Conservation (phyloP, 805 yeast species). For the Torulaspora franciscae region DNA sequence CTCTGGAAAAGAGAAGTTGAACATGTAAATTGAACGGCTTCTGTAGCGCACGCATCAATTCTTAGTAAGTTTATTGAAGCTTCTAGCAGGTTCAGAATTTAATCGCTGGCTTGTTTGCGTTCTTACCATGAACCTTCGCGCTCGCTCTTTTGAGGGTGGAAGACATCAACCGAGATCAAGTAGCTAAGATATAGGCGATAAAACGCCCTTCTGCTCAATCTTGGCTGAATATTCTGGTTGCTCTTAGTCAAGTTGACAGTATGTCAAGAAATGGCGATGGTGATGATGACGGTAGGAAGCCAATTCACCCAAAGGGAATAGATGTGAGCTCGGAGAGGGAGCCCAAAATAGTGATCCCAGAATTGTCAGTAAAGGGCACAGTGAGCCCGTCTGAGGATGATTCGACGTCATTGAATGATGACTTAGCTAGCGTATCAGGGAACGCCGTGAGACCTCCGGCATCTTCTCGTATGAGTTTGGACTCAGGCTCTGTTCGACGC, state of each 20-base stretch:
- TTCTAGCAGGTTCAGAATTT: background rate
- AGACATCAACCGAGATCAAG: background rate
- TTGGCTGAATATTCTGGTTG: background rate
- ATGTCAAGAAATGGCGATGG: slow-evolving; percentile 8
- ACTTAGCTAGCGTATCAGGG: slow-evolving; percentile 30
- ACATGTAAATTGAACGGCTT: too few species aligned
- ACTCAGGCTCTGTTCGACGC: slow-evolving; percentile 25
- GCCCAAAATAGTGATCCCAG: slow-evolving; percentile 5
- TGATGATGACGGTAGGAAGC: slow-evolving; percentile 1
- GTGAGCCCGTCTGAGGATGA: slow-evolving; percentile 19
- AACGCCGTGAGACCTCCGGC: slow-evolving; percentile 14
- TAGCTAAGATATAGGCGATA: background rate
- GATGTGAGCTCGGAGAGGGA: slow-evolving; percentile 3
- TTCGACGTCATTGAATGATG: slow-evolving; percentile 34
- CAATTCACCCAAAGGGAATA: background rate
- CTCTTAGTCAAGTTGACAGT: background rate
- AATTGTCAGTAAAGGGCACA: slow-evolving; percentile 8
- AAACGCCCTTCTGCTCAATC: background rate
- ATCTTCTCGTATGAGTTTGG: slow-evolving; percentile 24
- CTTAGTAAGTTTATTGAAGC: too few species aligned
- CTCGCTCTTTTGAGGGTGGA: background rate
- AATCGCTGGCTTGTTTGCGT: background rate
- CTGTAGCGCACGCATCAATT: too few species aligned
- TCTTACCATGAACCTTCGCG: background rate
- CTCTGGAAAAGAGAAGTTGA: too few species aligned